phyloP scores from a whole-genome alignment of 176 grass and related monocot species.

The Cenchrus fungigraminus region DNA sequence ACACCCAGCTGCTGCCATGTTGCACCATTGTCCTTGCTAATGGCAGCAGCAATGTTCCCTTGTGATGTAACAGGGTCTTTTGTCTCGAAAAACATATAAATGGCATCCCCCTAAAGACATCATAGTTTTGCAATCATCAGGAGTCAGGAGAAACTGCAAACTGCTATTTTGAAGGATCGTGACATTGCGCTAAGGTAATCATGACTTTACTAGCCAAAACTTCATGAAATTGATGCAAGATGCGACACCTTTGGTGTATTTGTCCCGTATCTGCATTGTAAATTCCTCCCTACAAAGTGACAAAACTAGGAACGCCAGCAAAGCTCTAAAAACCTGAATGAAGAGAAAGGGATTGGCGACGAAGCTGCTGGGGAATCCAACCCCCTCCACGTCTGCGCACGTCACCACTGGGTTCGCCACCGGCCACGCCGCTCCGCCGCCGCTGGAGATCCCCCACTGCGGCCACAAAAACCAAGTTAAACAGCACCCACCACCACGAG shows the following conservation, averaged over 20 bases:
- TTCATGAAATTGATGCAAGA: background rate
- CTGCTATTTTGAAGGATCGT: background rate
- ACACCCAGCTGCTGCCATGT: constrained; percentile 82
- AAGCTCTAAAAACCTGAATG: constrained; percentile 68
- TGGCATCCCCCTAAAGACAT: constrained; percentile 53
- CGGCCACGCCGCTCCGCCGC: constrained; percentile 69
- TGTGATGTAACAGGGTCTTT: constrained; percentile 71
- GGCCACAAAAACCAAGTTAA: constrained; percentile 6
- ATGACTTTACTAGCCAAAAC: background rate
- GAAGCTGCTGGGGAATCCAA: constrained; percentile 75
- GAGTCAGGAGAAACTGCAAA: background rate
- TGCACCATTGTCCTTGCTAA: constrained; percentile 78
- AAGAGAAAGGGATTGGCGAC: constrained; percentile 92
- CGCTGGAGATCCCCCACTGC: constrained; percentile 68
- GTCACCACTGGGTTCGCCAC: constrained; percentile 83
- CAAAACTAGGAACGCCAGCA: background rate
- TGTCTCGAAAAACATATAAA: constrained; percentile 94
- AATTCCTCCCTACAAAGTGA: background rate
- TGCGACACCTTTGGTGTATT: background rate
- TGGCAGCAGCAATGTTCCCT: constrained; percentile 85
- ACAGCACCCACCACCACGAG: background rate
- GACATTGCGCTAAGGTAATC: background rate
- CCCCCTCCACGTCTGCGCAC: constrained; percentile 58
- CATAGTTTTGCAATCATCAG: background rate
- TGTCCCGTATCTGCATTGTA: background rate